Conservation (phyloP, 768 basidiomycete species). For the Psilocybe sp. region DNA sequence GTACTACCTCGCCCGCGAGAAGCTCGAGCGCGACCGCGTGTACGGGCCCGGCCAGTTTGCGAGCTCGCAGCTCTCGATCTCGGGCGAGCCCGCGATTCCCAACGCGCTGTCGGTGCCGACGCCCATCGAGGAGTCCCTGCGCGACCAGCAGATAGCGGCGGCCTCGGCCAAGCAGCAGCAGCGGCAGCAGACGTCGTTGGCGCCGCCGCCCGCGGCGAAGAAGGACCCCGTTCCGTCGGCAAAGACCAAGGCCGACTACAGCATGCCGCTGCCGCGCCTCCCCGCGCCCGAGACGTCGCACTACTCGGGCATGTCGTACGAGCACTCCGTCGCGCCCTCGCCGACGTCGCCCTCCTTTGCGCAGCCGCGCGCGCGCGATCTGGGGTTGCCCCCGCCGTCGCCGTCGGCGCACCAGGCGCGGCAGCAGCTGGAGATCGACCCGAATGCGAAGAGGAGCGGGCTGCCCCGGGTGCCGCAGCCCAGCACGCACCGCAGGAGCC, state of each 20-base stretch:
- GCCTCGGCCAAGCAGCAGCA: constrained; percentile 16
- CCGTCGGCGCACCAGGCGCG: constrained; percentile 23
- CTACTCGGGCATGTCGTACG: constrained; percentile 81
- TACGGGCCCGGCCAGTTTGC: constrained; percentile 96
- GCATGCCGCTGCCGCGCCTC: constrained; percentile 77
- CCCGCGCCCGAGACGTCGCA: constrained; percentile 82
- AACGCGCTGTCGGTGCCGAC: constrained; percentile 16
- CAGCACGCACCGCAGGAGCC: constrained; percentile 77
- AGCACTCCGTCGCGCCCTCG: constrained; percentile 51
- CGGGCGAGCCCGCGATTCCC: constrained; percentile 19
- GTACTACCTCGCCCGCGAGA: constrained; percentile 94
- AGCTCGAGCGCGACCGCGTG: constrained; percentile 89
- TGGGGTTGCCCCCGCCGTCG: constrained; percentile 48
- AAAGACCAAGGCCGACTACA: constrained; percentile 61
- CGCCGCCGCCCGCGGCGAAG: constrained; percentile 19
- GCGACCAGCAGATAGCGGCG: constrained; percentile 7
- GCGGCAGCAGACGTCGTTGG: constrained; percentile 24
- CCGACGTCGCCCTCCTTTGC: constrained; percentile 61
- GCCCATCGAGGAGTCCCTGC: constrained; percentile 17
- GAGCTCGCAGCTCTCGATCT: constrained; percentile 76
- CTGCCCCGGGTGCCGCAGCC: constrained; percentile 71
- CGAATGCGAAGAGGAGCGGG: constrained; percentile 20
- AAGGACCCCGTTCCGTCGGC: constrained; percentile 25
- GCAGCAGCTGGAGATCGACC: constrained; percentile 31
- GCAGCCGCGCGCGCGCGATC: constrained; percentile 67